Conservation (phyloP, 441 rosid species). For the Viola pubescens region DNA sequence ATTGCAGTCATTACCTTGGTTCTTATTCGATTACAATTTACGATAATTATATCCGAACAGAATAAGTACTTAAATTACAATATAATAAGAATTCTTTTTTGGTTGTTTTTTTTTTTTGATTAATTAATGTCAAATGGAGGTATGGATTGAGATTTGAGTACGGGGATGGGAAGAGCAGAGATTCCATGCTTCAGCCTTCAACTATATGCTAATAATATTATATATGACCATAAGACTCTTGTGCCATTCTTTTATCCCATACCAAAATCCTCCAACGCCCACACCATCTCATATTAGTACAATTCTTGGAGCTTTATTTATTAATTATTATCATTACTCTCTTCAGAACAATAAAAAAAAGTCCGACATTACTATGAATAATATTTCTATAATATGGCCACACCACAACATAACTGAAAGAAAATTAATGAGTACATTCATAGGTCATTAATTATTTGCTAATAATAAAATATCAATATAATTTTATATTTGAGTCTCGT, state of each 20-base stretch:
- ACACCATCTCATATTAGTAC: slow-evolving; percentile 4
- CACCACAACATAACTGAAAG: too few relatives aligned
- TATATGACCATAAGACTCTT: slow-evolving; percentile 31
- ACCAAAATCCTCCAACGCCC: slow-evolving; percentile 22
- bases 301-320: slow-evolving; percentile 9
- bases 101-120: slow-evolving; percentile 19
- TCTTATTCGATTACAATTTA: too few relatives aligned
- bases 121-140: slow-evolving; percentile 4
- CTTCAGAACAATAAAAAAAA: too few relatives aligned
- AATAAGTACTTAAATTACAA: too few relatives aligned
- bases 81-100: slow-evolving; percentile 1
- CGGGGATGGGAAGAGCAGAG: slow-evolving; percentile 56
- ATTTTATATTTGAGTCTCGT: neutral
- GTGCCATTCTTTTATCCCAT: slow-evolving; percentile 37
- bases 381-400: too few relatives aligned
- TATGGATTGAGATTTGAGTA: too few relatives aligned
- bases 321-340: too few relatives aligned
- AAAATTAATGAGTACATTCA: too few relatives aligned
- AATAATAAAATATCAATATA: neutral
- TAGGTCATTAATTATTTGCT: neutral
- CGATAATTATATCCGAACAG: too few relatives aligned
- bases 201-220: slow-evolving; percentile 30
- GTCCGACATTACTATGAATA: too few relatives aligned
- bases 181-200: slow-evolving; percentile 30
- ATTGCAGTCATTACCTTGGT: too few relatives aligned